phyloP scores from a whole-genome alignment of 208 protist genomes.

The Phytomonas sp. region DNA sequence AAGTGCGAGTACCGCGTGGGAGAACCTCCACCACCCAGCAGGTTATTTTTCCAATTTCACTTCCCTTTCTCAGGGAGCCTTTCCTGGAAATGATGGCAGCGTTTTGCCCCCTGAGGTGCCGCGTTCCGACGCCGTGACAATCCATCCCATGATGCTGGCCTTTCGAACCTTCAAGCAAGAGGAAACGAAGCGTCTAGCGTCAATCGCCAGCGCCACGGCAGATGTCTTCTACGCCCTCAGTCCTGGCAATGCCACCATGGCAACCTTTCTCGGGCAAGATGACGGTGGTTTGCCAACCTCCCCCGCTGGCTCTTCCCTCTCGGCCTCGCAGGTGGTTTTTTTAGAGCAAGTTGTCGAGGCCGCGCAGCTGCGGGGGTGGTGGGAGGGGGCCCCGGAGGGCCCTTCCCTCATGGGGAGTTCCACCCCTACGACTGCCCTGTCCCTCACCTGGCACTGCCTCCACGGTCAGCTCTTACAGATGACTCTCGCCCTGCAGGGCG shows the following conservation, averaged over 20 bases:
- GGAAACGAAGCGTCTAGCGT: constrained; percentile 33
- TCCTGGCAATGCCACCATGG: constrained; percentile 34
- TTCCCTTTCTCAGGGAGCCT: no score
- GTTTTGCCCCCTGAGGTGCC: neutral
- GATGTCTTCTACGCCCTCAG: constrained; percentile 50
- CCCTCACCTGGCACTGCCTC: constrained; percentile 22
- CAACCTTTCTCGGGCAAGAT: constrained; percentile 17
- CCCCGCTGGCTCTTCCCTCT: neutral
- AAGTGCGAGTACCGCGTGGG: constrained; percentile 24
- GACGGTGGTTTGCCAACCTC: neutral
- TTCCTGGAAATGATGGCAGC: constrained; percentile 1
- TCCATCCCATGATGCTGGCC: constrained; percentile 14
- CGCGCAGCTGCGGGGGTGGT: constrained; percentile 19
- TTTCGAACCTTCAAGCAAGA: constrained; percentile 32
- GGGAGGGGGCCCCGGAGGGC: constrained; percentile 17
- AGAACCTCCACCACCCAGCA: constrained; percentile 27
- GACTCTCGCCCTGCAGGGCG: constrained; percentile 36
- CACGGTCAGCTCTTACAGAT: constrained; percentile 39
- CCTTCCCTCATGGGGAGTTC: constrained; percentile 13
- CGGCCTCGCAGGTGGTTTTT: constrained; percentile 29
- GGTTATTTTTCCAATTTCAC: constrained; percentile 7
- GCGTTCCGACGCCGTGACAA: neutral
- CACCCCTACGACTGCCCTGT: constrained; percentile 4
- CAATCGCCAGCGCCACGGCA: constrained; percentile 24
- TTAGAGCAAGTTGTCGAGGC: constrained; percentile 37